These are phyloP conservation scores for Chalciporus sphaerocephalus DNA, from an alignment of 768 basidiomycete species.

Conservation along the genomic window DNA sequence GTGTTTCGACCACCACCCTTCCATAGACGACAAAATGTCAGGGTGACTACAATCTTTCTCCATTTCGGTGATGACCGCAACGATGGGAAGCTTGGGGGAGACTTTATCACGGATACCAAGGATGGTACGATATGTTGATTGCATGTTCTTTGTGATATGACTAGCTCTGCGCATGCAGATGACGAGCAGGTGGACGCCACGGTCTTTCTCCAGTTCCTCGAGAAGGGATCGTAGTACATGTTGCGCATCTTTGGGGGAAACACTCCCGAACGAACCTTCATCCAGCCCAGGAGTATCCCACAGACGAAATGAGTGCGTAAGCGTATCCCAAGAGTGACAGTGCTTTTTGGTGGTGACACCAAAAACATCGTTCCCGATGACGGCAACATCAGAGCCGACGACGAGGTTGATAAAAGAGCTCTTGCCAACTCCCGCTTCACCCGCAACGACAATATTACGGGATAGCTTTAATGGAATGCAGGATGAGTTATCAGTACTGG, in stretches of 20 bases:
- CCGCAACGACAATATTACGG: slow-evolving; percentile 21
- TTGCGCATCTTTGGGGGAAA: slow-evolving; percentile 21
- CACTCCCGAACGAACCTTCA: slow-evolving; percentile 21
- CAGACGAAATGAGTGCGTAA: slow-evolving; percentile 15
- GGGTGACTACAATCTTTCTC: slow-evolving; percentile 17
- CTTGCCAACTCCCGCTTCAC: slow-evolving; percentile 26
- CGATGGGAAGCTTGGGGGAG: slow-evolving; percentile 17
- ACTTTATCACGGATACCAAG: slow-evolving; percentile 20
- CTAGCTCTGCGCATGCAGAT: slow-evolving; percentile 23
- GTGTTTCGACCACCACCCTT: slow-evolving; percentile 20
- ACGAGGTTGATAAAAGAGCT: slow-evolving; percentile 26
- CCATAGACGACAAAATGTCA: slow-evolving; percentile 20
- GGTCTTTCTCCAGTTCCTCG: slow-evolving; percentile 17
- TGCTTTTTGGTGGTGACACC: slow-evolving; percentile 18
- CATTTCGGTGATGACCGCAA: slow-evolving; percentile 24
- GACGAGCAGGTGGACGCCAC: slow-evolving; percentile 23
- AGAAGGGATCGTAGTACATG: slow-evolving; percentile 18
- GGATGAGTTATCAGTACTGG: slow-evolving; percentile 6
- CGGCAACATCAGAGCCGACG: slow-evolving; percentile 11
- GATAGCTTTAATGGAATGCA: slow-evolving; percentile 5
- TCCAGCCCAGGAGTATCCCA: slow-evolving; percentile 25
- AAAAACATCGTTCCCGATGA: slow-evolving; percentile 19
- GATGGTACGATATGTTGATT: slow-evolving; percentile 16
- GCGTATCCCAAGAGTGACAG: slow-evolving; percentile 15
- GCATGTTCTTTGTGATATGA: slow-evolving; percentile 20